Conservation (phyloP, 2,329 filamentous ascomycete genomes). For the Shiraia bambusicola region DNA sequence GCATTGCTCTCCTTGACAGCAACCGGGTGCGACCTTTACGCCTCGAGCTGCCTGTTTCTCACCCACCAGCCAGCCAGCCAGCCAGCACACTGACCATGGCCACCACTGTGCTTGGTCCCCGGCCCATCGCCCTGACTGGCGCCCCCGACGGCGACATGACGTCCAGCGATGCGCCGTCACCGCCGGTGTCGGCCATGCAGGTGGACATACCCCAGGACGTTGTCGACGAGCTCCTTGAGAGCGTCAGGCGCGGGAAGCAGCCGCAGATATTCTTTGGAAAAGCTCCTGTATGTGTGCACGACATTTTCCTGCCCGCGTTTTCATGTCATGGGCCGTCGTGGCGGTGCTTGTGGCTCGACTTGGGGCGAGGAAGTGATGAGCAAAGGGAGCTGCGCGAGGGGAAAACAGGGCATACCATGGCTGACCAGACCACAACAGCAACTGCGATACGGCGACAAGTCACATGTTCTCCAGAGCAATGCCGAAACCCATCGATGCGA, state of each 20-base stretch:
- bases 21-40: constrained; percentile 39
- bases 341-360: constrained; percentile 9
- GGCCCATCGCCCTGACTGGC: constrained; percentile 42
- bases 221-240: constrained; percentile 45
- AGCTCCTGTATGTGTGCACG: constrained; percentile 41
- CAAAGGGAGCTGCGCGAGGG: not conserved
- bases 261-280: constrained; percentile 44
- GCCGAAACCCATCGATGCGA: constrained; percentile 59
- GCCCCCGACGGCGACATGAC: constrained; percentile 43
- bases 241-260: constrained; percentile 38
- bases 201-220: constrained; percentile 46
- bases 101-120: constrained; percentile 25
- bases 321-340: constrained; percentile 8
- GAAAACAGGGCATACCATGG: constrained; percentile 22
- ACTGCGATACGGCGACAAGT: constrained; percentile 60
- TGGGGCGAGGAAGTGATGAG: constrained; percentile 1
- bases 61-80: constrained; percentile 6
- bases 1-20: constrained; percentile 41
- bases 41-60: constrained; percentile 27
- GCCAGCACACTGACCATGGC: constrained; percentile 30
- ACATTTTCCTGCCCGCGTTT: constrained; percentile 7
- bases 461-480: constrained; percentile 55
- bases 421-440: constrained; percentile 46
- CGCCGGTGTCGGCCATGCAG: constrained; percentile 45
- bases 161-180: constrained; percentile 31